Evolutionary conservation across 805 yeast species (phyloP).

Genomic region (Lachancea thermotolerans): DNA sequence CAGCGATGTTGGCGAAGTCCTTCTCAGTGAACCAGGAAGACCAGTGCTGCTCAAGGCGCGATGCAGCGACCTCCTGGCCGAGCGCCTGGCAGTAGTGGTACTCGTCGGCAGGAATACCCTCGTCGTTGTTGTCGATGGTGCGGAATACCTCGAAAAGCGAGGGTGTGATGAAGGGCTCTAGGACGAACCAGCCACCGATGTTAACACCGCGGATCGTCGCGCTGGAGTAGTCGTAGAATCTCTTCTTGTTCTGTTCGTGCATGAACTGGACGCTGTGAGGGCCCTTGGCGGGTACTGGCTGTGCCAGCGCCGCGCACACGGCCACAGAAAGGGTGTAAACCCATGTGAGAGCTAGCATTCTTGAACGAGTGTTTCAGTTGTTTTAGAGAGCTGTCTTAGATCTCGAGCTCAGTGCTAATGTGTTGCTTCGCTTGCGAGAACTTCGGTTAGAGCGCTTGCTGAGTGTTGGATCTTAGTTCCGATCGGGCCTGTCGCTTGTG

Average conservation of each 20-base stretch:
- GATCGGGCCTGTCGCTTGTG: too few species aligned
- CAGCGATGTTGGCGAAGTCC: conserved; percentile 57
- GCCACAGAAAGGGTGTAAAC: conserved; percentile 1
- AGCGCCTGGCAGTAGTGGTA: conserved; percentile 55
- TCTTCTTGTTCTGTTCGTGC: conserved; percentile 15
- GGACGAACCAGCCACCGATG: conserved; percentile 85
- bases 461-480: too few species aligned
- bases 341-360: conserved; percentile 1
- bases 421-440: too few species aligned
- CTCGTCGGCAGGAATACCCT: conserved; percentile 71
- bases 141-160: conserved; percentile 54
- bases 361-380: not conserved
- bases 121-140: conserved; percentile 27
- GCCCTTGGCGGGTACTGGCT: conserved; percentile 17
- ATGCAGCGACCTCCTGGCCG: conserved; percentile 52
- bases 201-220: conserved; percentile 52
- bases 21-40: conserved; percentile 62
- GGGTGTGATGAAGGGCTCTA: conserved; percentile 84
- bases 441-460: too few species aligned
- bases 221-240: conserved; percentile 21
- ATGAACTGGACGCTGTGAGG: conserved; percentile 14
- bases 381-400: too few species aligned
- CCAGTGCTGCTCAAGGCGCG: conserved; percentile 67
- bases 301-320: conserved; percentile 9
- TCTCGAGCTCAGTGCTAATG: too few species aligned